phyloP scores from a whole-genome alignment of 2,329 filamentous ascomycete species.

The Monilinia laxa region DNA sequence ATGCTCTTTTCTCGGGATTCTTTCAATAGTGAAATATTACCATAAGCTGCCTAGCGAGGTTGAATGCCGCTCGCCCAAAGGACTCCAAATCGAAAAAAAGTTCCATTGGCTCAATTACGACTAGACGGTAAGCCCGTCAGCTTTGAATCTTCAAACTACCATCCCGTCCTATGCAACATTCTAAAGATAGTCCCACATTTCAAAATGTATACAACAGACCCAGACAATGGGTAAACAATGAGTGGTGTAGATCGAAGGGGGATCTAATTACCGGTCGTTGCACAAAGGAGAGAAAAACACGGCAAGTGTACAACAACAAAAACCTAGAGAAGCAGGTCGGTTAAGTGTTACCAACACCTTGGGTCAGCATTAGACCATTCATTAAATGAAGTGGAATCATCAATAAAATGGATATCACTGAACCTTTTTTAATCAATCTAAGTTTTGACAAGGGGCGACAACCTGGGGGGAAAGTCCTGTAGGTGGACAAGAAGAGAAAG shows the following conservation, averaged over 20 bases:
- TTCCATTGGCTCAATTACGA: constrained; percentile 21
- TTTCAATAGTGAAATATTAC: not conserved
- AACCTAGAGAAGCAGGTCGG: constrained; percentile 9
- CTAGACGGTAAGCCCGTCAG: not conserved
- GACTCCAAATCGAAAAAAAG: not conserved
- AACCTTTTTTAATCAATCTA: not conserved
- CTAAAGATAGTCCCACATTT: constrained; percentile 13
- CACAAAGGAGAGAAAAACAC: not conserved
- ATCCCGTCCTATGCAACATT: constrained; percentile 10
- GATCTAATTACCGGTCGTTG: constrained; percentile 20
- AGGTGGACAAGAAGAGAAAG: not conserved
- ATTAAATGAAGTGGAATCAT: not conserved
- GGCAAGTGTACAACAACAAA: not conserved
- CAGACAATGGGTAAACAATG: constrained; percentile 18
- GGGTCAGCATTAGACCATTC: constrained; percentile 7
- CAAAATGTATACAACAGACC: constrained; percentile 2
- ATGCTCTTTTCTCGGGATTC: constrained; percentile 3
- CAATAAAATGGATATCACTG: not conserved
- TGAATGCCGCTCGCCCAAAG: not conserved
- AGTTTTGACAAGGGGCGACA: constrained; percentile 2
- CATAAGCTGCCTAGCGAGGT: not conserved
- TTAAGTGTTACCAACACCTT: constrained; percentile 22
- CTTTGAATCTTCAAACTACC: constrained; percentile 18
- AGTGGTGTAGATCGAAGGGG: constrained; percentile 5
- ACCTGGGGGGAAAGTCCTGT: not conserved